phyloP scores from a whole-genome alignment of 2,329 filamentous ascomycete genomes.

The Eurotiales sp. region DNA sequence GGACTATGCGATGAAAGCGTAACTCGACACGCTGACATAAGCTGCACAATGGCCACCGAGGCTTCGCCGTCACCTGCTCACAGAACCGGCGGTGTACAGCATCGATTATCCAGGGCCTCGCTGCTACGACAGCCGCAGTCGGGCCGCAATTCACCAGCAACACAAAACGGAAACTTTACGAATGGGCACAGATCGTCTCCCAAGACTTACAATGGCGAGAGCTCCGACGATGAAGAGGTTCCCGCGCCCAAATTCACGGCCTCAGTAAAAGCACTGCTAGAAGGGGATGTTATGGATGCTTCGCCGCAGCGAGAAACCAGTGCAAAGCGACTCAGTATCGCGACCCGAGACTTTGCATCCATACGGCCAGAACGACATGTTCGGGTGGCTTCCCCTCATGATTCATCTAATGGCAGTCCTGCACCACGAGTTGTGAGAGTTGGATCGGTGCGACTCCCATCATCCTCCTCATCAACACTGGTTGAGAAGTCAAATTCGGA shows the following conservation, averaged over 20 bases:
- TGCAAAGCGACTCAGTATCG: slow-evolving; percentile 24
- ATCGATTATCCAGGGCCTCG: slow-evolving; percentile 35
- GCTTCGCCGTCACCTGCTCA: slow-evolving; percentile 37
- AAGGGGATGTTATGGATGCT: slow-evolving; percentile 53
- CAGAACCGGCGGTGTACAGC: slow-evolving; percentile 31
- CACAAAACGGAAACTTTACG: slow-evolving; percentile 21
- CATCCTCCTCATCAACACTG: slow-evolving; percentile 24
- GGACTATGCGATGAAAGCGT: slow-evolving; percentile 15
- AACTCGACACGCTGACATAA: slow-evolving; percentile 13
- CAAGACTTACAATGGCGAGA: slow-evolving; percentile 60
- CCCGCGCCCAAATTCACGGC: slow-evolving; percentile 89
- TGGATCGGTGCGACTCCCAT: slow-evolving; percentile 24
- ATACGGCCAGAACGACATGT: slow-evolving; percentile 31
- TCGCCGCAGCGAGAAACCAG: slow-evolving; percentile 41
- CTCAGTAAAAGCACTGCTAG: slow-evolving; percentile 79
- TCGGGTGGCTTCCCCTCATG: slow-evolving; percentile 34
- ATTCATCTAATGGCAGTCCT: slow-evolving; percentile 39
- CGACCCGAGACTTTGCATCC: slow-evolving; percentile 16
- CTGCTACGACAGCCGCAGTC: slow-evolving; percentile 31
- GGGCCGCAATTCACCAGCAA: slow-evolving; percentile 28
- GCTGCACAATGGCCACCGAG: slow-evolving; percentile 24
- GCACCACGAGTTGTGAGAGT: slow-evolving; percentile 40
- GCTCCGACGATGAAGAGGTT: slow-evolving; percentile 83
- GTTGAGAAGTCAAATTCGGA: slow-evolving; percentile 29
- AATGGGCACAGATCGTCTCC: slow-evolving; percentile 22